Evolutionary conservation across 495 filamentous ascomycete species (phyloP).

Genomic region (Chaetomium fimeti): DNA sequence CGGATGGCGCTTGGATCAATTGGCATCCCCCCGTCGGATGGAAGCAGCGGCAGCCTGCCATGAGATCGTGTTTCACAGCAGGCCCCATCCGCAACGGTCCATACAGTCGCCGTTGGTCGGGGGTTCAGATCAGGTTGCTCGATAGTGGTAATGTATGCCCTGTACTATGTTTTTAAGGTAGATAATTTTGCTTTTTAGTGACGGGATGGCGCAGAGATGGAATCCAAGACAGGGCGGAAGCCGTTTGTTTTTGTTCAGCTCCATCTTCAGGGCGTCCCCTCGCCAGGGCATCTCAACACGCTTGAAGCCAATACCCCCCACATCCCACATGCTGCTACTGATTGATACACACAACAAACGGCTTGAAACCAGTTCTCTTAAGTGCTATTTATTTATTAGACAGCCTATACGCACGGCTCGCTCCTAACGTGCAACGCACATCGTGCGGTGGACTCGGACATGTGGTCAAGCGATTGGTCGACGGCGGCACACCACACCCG

Average conservation of each 20-base stretch:
- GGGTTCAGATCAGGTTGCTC: too few relatives aligned
- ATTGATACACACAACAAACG: neutral
- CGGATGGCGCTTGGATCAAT: neutral
- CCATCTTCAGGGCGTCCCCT: too few relatives aligned
- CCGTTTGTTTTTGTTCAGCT: too few relatives aligned
- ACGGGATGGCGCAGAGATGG: too few relatives aligned
- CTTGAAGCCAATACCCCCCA: neutral
- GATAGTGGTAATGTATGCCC: too few relatives aligned
- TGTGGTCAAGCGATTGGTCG: constrained; percentile 29
- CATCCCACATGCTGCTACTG: neutral
- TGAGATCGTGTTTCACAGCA: constrained; percentile 11
- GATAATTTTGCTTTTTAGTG: too few relatives aligned
- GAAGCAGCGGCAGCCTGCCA: neutral
- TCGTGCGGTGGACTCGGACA: constrained; percentile 9
- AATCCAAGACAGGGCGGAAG: too few relatives aligned
- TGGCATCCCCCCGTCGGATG: neutral
- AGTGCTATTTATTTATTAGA: neutral
- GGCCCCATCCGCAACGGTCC: neutral
- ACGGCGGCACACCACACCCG: neutral
- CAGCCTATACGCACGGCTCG: constrained; percentile 11
- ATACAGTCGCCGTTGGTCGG: too few relatives aligned
- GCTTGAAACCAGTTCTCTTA: neutral
- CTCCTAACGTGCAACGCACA: constrained; percentile 1
- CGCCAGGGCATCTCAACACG: too few relatives aligned
- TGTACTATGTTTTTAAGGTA: too few relatives aligned